Conservation (phyloP, 441 rosid species). For the Hura crepitans region DNA sequence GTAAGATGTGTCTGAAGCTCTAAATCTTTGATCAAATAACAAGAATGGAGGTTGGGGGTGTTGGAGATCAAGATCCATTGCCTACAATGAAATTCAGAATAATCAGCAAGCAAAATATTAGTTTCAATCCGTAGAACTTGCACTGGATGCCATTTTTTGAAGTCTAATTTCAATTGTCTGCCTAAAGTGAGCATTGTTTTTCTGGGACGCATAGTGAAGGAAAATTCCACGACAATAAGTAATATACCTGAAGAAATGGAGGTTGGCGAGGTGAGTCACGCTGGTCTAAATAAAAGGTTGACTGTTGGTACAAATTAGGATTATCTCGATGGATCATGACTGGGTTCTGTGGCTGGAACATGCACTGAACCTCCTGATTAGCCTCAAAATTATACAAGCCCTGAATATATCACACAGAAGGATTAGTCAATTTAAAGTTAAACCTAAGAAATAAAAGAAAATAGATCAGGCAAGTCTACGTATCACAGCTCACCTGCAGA, state of each 20-base stretch:
- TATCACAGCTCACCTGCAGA: conserved; percentile 12
- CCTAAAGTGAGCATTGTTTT: neutral
- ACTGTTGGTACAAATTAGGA: conserved; percentile 9
- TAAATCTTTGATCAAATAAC: conserved; percentile 15
- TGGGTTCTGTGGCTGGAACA: conserved; percentile 16
- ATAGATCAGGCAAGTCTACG: neutral
- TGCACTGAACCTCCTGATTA: conserved; percentile 8
- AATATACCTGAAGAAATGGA: conserved; percentile 4
- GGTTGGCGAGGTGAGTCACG: conserved; percentile 11
- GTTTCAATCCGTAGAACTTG: neutral
- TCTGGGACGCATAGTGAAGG: neutral
- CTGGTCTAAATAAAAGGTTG: conserved; percentile 13
- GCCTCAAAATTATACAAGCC: conserved; percentile 5
- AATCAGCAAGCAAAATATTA: neutral
- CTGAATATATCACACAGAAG: conserved; percentile 4
- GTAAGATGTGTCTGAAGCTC: conserved; percentile 12
- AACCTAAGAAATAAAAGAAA: neutral
- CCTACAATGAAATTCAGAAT: conserved; percentile 12
- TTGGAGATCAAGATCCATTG: conserved; percentile 14
- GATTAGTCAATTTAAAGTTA: neutral
- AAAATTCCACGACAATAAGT: neutral
- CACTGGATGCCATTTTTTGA: neutral
- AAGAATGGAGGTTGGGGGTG: conserved; percentile 15
- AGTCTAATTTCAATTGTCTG: neutral
- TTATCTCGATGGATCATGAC: conserved; percentile 16